These are phyloP conservation scores for Gracilaria gracilis DNA, from an alignment of 23 red algal genomes.

Conservation along the genomic window DNA sequence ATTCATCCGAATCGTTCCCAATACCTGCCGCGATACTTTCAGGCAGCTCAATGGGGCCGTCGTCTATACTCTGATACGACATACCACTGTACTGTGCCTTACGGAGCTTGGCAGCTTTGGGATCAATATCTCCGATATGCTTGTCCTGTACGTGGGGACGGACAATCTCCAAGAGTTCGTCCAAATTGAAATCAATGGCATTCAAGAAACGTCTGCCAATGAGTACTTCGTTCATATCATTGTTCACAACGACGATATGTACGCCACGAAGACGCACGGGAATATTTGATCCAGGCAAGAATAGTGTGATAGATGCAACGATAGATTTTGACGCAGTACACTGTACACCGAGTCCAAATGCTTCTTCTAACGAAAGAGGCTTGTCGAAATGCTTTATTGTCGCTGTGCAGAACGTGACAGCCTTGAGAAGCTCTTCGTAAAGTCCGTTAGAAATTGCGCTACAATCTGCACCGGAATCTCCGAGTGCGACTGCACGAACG, in stretches of 20 bases:
- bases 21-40: neutral
- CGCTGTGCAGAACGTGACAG: neutral
- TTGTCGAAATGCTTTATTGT: neutral
- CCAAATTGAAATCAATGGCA: constrained; percentile 29
- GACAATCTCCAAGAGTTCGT: constrained; percentile 4
- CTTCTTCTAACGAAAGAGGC: neutral
- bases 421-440: neutral
- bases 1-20: neutral
- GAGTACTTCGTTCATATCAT: constrained; percentile 18
- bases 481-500: no score
- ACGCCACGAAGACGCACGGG: constrained; percentile 10
- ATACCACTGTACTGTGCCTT: neutral
- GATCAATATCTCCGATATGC: neutral
- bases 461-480: no score
- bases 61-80: neutral
- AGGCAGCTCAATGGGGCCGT: neutral
- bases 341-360: neutral
- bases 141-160: neutral
- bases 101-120: neutral
- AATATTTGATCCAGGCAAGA: constrained; percentile 30
- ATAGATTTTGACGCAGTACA: neutral
- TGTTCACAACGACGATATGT: constrained; percentile 6
- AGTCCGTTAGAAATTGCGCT: neutral
- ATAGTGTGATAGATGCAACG: neutral
- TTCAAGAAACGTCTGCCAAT: neutral